A percentile compares a stretch with the other conserved stretches of the same genome.
phyloP scores from a whole-genome alignment of 2,329 filamentous ascomycete species.

The Meredithiella fracta region DNA sequence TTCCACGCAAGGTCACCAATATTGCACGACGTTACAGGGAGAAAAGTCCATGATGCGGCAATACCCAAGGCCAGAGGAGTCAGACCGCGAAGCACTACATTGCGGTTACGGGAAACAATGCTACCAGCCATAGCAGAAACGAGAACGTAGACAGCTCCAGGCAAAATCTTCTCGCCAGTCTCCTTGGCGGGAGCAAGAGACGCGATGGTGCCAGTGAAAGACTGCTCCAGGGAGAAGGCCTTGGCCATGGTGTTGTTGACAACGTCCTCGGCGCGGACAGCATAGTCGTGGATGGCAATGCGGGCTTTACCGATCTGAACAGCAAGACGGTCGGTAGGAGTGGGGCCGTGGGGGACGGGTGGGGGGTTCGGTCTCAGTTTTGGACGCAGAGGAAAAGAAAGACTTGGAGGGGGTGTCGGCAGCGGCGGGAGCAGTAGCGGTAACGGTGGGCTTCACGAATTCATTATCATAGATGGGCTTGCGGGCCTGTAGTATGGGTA shows the following conservation, averaged over 20 bases:
- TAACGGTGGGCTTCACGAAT: constrained; percentile 17
- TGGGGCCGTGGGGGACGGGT: constrained; percentile 35
- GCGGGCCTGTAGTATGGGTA: constrained; percentile 17
- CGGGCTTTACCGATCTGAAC: constrained; percentile 65
- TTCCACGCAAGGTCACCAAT: constrained; percentile 73
- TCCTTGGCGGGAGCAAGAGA: constrained; percentile 74
- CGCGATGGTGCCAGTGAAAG: constrained; percentile 76
- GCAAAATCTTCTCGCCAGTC: constrained; percentile 76
- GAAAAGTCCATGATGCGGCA: constrained; percentile 63
- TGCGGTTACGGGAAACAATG: constrained; percentile 78
- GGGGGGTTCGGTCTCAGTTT: constrained; percentile 19
- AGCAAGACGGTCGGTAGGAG: constrained; percentile 80
- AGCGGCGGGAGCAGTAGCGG: constrained; percentile 18
- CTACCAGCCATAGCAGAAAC: constrained; percentile 89
- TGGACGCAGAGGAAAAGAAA: constrained; percentile 18
- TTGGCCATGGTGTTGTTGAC: constrained; percentile 70
- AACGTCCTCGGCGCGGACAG: constrained; percentile 58
- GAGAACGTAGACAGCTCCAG: constrained; percentile 78
- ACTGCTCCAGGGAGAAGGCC: constrained; percentile 71
- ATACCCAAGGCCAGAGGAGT: constrained; percentile 68
- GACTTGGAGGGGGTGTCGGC: constrained; percentile 19
- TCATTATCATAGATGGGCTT: constrained; percentile 70
- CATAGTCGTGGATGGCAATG: constrained; percentile 62
- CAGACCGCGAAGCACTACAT: constrained; percentile 60
- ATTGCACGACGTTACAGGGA: constrained; percentile 84